Percentiles rank a stretch among this genome's conserved stretches.
Conservation (phyloP, 108 stramenopile species). For the Pseudonitzschia multiseries region DNA sequence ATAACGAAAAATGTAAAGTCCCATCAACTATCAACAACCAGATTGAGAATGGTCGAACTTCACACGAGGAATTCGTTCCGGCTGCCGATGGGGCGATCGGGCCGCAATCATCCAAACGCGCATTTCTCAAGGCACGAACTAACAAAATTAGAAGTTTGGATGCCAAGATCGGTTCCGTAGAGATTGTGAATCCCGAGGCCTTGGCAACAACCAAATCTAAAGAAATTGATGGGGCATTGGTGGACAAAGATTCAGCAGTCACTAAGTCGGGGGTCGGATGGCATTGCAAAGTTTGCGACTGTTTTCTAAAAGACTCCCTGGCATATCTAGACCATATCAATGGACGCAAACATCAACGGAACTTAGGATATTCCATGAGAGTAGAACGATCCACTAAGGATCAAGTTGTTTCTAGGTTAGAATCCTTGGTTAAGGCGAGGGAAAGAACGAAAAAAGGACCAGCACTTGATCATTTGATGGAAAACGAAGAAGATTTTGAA, state of each 20-base stretch:
- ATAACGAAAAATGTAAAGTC: neutral
- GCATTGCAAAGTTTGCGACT: conserved; percentile 96
- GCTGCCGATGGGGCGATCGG: conserved; percentile 79
- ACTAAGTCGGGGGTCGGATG: conserved; percentile 87
- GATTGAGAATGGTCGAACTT: conserved; percentile 7
- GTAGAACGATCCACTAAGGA: conserved; percentile 88
- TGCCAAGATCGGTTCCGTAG: conserved; percentile 83
- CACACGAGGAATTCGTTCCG: conserved; percentile 82
- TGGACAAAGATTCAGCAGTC: conserved; percentile 36
- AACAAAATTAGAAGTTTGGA: conserved; percentile 71
- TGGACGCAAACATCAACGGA: conserved; percentile 92
- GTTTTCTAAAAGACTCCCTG: conserved; percentile 89
- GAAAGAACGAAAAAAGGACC: conserved; percentile 19
- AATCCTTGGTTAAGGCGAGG: conserved; percentile 47
- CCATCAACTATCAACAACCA: neutral
- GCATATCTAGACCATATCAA: conserved; percentile 95
- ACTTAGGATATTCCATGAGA: conserved; percentile 93
- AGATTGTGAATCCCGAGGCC: conserved; percentile 79
- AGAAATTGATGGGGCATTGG: conserved; percentile 17
- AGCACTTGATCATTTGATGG: conserved; percentile 27
- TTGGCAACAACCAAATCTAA: conserved; percentile 44
- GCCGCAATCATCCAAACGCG: conserved; percentile 85
- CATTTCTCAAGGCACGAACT: conserved; percentile 86
- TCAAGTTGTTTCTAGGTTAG: conserved; percentile 56
- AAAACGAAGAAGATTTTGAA: conserved; percentile 36